Base-by-base conservation (phyloP, 768 basidiomycete genomes). In the Phlebiopsis flavidoalba region DNA sequence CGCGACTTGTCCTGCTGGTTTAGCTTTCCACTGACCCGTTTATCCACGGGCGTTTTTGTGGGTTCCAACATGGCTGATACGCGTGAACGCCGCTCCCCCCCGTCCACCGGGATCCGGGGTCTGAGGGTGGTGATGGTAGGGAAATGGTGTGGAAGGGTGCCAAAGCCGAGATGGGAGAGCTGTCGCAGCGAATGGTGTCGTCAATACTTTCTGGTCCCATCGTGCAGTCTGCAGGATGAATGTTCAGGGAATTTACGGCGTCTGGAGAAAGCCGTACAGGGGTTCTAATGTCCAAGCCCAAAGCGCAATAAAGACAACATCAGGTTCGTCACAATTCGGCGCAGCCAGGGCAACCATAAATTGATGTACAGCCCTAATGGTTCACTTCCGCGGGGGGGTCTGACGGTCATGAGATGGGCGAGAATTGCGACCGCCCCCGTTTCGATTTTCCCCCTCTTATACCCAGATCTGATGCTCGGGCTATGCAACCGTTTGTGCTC, bases 231-330 rank as follows among this genome's bases (percentile, higher is more conserved):
- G 79, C 52, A 93, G 77, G 11, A 93, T 67, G 57, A n/a, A 86
- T 75, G 48, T 78, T 76, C 56, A 93, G 79, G 33, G 87, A 83
- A 53, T n/a, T n/a, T 72, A 69, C 17, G n/a, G 77, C 70, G 50
- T 88, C 81, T 0, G 86, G 87, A 3, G 74, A 69, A 0, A 86
- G 5, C 75, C 78, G 69, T 88, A 94, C 3, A 92, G 70, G n/a
- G 0, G 71, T 66, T 3, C 74, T 74, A 72, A 91, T 82, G 24
- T 83, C 72, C n/a, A n/a, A n/a, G 87, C 84, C 87, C 89, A 93
- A 1, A 92, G 66, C 47, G 73, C 73, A 31, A n/a, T n/a, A 69
- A 89, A 86, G 3, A 87, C 79, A 7, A 80, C 73, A 64, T 89
- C 88, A 0, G 87, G 87, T 3, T 88, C 81, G 33, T 77, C 73